Evolutionary conservation across 2,329 filamentous ascomycete species (phyloP).

Genomic region (Scortechinia acanthostroma): DNA sequence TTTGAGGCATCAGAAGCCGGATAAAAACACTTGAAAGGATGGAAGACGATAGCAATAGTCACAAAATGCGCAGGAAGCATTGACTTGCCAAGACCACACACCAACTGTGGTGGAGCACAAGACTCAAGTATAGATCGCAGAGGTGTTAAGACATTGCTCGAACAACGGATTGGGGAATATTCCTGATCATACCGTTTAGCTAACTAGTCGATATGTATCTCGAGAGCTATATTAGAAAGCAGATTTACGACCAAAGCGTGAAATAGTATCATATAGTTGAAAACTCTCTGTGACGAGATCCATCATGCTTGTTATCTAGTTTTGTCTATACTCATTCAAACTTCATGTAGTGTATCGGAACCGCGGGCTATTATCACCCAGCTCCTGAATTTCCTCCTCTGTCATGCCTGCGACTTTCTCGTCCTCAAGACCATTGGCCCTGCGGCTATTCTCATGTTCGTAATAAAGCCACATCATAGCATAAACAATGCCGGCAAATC

Average conservation of each 20-base stretch:
- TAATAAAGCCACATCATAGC: neutral
- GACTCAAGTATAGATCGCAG: no score
- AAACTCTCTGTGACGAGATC: no score
- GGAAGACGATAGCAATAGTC: neutral
- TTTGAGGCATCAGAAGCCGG: neutral
- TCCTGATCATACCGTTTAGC: no score
- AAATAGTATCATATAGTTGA: no score
- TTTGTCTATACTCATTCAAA: neutral
- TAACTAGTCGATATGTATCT: no score
- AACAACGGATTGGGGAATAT: no score
- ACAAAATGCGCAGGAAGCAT: neutral
- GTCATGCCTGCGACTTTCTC: slow-evolving; percentile 23
- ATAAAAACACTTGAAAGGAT: neutral
- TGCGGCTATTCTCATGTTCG: slow-evolving; percentile 6
- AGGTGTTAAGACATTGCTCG: no score
- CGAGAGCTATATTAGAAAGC: no score
- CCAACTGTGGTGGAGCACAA: no score
- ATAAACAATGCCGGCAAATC: neutral
- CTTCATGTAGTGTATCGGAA: neutral
- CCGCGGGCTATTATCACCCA: slow-evolving; percentile 19
- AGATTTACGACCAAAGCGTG: no score
- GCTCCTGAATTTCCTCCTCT: slow-evolving; percentile 28
- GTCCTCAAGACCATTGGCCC: slow-evolving; percentile 23
- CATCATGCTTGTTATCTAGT: neutral
- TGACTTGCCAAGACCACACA: no score